A percentile compares a stretch with the other conserved stretches of the same genome.
These are phyloP conservation scores for Exophiala xenobiotica DNA, from an alignment of 2,329 filamentous ascomycete genomes.

Conservation along the genomic window DNA sequence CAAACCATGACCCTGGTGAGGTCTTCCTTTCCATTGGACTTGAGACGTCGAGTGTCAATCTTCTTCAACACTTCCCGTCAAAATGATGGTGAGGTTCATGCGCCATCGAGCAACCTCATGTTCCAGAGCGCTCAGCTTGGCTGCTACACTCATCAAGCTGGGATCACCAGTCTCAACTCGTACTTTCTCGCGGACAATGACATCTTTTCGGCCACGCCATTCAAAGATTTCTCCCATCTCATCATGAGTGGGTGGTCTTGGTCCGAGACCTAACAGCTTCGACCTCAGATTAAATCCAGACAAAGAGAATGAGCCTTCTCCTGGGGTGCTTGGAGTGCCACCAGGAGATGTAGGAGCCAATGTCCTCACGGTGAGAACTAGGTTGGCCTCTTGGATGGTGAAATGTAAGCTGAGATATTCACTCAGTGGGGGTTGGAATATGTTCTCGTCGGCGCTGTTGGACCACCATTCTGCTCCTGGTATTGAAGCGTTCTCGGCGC, in stretches of 20 bases:
- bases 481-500: constrained; percentile 15
- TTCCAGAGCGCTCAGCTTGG: constrained; percentile 77
- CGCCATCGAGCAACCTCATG: constrained; percentile 69
- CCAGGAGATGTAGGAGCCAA: constrained; percentile 62
- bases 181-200: constrained; percentile 86
- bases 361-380: constrained; percentile 68
- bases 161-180: constrained; percentile 87
- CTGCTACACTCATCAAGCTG: constrained; percentile 75
- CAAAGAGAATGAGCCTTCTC: constrained; percentile 64
- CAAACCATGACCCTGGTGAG: not conserved
- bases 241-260: constrained; percentile 65
- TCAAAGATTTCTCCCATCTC: constrained; percentile 76
- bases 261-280: constrained; percentile 47
- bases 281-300: constrained; percentile 60
- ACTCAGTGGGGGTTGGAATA: constrained; percentile 63
- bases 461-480: constrained; percentile 58
- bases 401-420: constrained; percentile 71
- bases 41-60: constrained; percentile 12
- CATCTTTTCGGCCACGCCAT: constrained; percentile 64
- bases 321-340: constrained; percentile 60
- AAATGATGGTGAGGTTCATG: constrained; percentile 72
- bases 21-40: too few species aligned
- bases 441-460: constrained; percentile 58
- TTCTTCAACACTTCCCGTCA: constrained; percentile 55
- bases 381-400: constrained; percentile 65